Conservation (phyloP, 2,329 filamentous ascomycete species). For the Kalaharituber pfeilii region DNA sequence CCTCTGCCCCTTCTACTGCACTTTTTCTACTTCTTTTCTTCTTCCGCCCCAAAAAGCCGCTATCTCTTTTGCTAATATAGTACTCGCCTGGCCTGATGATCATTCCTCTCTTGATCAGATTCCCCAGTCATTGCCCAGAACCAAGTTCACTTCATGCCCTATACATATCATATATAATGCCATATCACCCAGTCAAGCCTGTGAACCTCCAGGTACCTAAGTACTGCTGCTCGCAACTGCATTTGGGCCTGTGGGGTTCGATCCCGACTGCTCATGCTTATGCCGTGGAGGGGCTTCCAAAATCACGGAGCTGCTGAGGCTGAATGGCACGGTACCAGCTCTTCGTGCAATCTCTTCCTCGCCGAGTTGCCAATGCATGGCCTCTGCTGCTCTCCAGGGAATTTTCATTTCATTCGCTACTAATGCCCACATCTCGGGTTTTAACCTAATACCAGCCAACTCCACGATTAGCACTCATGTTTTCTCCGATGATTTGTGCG, state of each 20-base stretch:
- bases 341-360: conserved; percentile 77
- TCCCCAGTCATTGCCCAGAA: neutral
- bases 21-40: too few relatives aligned
- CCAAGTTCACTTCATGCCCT: neutral
- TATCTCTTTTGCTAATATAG: too few relatives aligned
- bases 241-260: conserved; percentile 7
- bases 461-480: too few relatives aligned
- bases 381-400: conserved; percentile 87
- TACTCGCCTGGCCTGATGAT: too few relatives aligned
- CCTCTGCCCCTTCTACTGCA: too few relatives aligned
- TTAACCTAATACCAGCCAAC: conserved; percentile 62
- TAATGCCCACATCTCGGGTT: conserved; percentile 94
- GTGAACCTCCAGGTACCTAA: neutral
- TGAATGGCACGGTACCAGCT: conserved; percentile 76
- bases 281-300: conserved; percentile 18
- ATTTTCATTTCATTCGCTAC: conserved; percentile 89
- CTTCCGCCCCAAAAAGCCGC: too few relatives aligned
- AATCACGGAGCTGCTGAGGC: conserved; percentile 36
- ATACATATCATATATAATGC: neutral
- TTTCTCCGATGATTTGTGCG: too few relatives aligned
- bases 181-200: neutral
- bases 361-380: conserved; percentile 95
- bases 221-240: neutral
- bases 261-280: conserved; percentile 1
- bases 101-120: too few relatives aligned